These are phyloP conservation scores for Ilyonectria mors-panacis DNA, from an alignment of 2,329 filamentous ascomycete species.

Conservation along the genomic window DNA sequence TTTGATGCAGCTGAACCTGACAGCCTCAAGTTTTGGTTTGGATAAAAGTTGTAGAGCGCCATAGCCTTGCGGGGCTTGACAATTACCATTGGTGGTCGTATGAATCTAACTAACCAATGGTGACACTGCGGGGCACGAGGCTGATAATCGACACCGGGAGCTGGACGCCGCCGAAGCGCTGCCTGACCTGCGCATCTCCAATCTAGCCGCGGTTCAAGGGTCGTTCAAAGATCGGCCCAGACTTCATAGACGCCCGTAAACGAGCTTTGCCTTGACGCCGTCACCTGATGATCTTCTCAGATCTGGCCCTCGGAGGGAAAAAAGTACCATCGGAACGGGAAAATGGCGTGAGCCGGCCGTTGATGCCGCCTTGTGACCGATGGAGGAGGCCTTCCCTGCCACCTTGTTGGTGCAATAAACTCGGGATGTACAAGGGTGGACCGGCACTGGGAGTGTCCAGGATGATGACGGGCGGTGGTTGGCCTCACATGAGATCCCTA, in stretches of 20 bases:
- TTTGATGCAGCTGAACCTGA: slow-evolving; percentile 2
- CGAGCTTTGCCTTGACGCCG: background rate
- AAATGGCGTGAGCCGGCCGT: slow-evolving; percentile 12
- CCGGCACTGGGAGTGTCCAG: slow-evolving; percentile 16
- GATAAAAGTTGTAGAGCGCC: slow-evolving; percentile 45
- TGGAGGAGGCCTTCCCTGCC: slow-evolving; percentile 2
- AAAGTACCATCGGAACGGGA: slow-evolving; percentile 8
- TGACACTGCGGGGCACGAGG: slow-evolving; percentile 29
- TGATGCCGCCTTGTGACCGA: slow-evolving; percentile 3
- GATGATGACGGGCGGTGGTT: slow-evolving; percentile 16
- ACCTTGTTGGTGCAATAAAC: slow-evolving; percentile 20
- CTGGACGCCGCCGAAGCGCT: background rate
- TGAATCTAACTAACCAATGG: slow-evolving; percentile 27
- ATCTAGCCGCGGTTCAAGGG: background rate
- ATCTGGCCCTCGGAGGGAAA: slow-evolving; percentile 1
- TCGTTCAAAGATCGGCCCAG: background rate
- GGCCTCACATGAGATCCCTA: slow-evolving; percentile 4
- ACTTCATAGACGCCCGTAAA: background rate
- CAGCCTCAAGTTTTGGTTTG: slow-evolving; percentile 22
- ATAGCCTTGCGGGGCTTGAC: slow-evolving; percentile 42
- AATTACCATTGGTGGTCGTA: slow-evolving; percentile 12
- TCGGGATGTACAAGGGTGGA: slow-evolving; percentile 13
- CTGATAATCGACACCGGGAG: slow-evolving; percentile 19
- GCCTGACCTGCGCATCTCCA: background rate
- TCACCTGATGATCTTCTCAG: slow-evolving; percentile 17